Conservation (phyloP, 1,284 basidiomycete species). For the Ustilago hordei region DNA sequence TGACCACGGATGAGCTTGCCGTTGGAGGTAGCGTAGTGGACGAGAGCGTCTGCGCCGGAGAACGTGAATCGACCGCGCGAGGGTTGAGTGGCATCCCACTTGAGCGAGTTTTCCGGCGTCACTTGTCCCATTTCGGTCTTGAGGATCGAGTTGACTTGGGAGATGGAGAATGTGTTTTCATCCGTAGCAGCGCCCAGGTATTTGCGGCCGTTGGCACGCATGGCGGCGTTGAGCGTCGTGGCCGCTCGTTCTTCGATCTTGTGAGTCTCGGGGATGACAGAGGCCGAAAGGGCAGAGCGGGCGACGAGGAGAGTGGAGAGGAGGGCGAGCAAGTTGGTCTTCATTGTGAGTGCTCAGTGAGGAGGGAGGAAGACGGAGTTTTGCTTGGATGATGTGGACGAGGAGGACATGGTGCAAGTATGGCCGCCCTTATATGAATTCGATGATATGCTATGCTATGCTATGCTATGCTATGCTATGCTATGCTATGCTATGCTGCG, state of each 20-base stretch:
- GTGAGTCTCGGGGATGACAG: slow-evolving; percentile 12
- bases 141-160: slow-evolving; percentile 13
- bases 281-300: slow-evolving; percentile 11
- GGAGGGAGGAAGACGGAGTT: not conserved
- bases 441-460: not conserved
- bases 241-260: slow-evolving; percentile 9
- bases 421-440: not conserved
- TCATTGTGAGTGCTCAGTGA: slow-evolving; percentile 12
- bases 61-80: slow-evolving; percentile 19
- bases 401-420: not conserved
- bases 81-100: slow-evolving; percentile 32
- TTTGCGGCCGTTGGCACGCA: slow-evolving; percentile 4
- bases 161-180: slow-evolving; percentile 6
- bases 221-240: slow-evolving; percentile 19
- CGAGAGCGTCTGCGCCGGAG: slow-evolving; percentile 19
- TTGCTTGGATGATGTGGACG: not conserved
- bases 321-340: slow-evolving; percentile 28
- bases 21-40: slow-evolving; percentile 26
- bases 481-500: not conserved
- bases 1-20: slow-evolving; percentile 32
- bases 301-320: slow-evolving; percentile 16
- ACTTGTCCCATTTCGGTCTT: slow-evolving; percentile 17
- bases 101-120: slow-evolving; percentile 34
- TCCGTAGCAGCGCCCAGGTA: slow-evolving; percentile 24
- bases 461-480: too few relatives aligned